Conservation (phyloP, 1,284 basidiomycete species). For the Cutaneotrichosporon sp. region DNA sequence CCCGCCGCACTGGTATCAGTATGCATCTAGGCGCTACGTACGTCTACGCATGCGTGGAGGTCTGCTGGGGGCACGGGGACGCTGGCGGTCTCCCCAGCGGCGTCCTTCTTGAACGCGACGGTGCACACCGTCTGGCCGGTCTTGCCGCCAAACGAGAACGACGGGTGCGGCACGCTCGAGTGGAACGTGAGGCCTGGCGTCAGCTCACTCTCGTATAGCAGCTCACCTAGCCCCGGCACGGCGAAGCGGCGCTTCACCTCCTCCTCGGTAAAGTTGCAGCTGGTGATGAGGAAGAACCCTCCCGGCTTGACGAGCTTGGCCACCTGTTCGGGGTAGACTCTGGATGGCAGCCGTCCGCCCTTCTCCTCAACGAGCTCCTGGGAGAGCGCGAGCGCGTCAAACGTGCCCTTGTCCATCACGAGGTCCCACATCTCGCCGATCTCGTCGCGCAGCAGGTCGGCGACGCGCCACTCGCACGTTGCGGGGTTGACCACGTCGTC, state of each 20-base stretch:
- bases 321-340: conserved; percentile 50
- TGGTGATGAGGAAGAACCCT: conserved; percentile 54
- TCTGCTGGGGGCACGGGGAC: not conserved
- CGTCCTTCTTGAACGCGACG: conserved; percentile 48
- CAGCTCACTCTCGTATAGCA: not conserved
- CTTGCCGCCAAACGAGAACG: conserved; percentile 53
- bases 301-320: conserved; percentile 43
- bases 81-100: not conserved
- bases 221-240: conserved; percentile 38
- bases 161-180: conserved; percentile 51
- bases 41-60: conserved; percentile 37
- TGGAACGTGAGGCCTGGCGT: conserved; percentile 6
- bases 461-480: conserved; percentile 43
- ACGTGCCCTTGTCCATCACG: conserved; percentile 54
- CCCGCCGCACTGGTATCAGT: conserved; percentile 32
- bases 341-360: conserved; percentile 40
- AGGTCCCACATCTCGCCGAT: conserved; percentile 50
- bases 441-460: conserved; percentile 44
- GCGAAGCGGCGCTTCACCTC: conserved; percentile 49
- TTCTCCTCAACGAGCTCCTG: conserved; percentile 38
- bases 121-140: conserved; percentile 51
- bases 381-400: conserved; percentile 50
- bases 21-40: conserved; percentile 20
- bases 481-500: conserved; percentile 44
- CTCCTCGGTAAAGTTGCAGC: conserved; percentile 55